phyloP scores from a whole-genome alignment of 179 eudicot species.

The Pouteria campechiana region DNA sequence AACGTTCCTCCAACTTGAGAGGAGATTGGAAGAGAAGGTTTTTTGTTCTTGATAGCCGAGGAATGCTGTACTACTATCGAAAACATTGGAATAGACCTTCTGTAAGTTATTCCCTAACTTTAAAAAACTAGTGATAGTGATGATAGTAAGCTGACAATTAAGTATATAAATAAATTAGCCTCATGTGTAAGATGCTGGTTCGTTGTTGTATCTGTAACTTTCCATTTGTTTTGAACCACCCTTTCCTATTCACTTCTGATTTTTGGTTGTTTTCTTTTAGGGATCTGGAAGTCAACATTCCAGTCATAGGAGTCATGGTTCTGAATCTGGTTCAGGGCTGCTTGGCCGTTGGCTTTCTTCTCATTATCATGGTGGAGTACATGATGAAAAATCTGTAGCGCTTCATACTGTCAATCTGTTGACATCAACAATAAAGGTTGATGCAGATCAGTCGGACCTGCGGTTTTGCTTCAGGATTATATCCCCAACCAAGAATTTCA shows the following conservation, averaged over 20 bases:
- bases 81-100: conserved; percentile 80
- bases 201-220: too few species aligned
- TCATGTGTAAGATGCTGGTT: too few species aligned
- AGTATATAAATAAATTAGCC: too few species aligned
- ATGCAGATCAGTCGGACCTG: conserved; percentile 94
- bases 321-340: conserved; percentile 95
- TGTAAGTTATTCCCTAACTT: conserved; percentile 66
- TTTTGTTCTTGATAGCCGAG: conserved; percentile 97
- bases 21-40: conserved; percentile 99
- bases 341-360: conserved; percentile 99
- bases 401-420: conserved; percentile 91
- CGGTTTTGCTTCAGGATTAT: conserved; percentile 97
- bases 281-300: conserved; percentile 76
- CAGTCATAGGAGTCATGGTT: conserved; percentile 92
- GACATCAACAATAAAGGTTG: conserved; percentile 96
- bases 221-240: too few species aligned
- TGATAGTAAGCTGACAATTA: too few species aligned
- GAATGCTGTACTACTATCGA: conserved; percentile 95
- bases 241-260: not conserved
- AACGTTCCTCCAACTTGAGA: conserved; percentile 93
- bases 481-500: conserved; percentile 91
- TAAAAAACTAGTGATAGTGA: too few species aligned
- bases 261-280: conserved; percentile 21
- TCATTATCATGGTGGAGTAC: conserved; percentile 92
- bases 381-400: conserved; percentile 94